phyloP scores from a whole-genome alignment of 306 rosid genomes.

The Citrullus mucosospermus region DNA sequence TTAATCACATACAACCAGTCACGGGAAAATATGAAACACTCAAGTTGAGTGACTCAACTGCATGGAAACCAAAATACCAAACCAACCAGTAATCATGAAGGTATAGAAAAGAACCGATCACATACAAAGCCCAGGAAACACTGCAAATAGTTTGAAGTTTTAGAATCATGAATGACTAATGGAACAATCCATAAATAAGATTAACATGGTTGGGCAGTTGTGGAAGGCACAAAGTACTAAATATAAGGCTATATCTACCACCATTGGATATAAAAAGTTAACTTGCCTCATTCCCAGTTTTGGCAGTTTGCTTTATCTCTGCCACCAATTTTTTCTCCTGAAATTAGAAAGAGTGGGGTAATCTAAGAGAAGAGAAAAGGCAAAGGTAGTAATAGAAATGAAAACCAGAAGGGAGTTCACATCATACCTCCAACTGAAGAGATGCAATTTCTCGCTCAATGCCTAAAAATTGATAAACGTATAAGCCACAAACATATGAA shows the following conservation, averaged over 20 bases:
- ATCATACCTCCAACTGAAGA: slow-evolving; percentile 73
- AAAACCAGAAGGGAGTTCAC: slow-evolving; percentile 5
- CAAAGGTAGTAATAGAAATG: not conserved
- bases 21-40: not conserved
- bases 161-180: not conserved
- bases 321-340: slow-evolving; percentile 94
- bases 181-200: not conserved
- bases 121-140: not conserved
- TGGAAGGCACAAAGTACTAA: not conserved
- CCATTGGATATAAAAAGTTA: not conserved
- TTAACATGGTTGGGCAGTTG: not conserved
- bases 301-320: slow-evolving; percentile 75
- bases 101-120: not conserved
- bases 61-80: not conserved
- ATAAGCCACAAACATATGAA: not conserved
- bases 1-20: too few relatives aligned
- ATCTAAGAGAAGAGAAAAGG: not conserved
- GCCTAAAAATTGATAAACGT: slow-evolving; percentile 26
- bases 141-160: not conserved
- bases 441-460: slow-evolving; percentile 87
- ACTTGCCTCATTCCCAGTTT: slow-evolving; percentile 88
- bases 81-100: not conserved
- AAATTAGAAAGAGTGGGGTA: slow-evolving; percentile 10
- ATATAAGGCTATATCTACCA: not conserved
- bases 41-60: not conserved